phyloP scores from a whole-genome alignment of 192 early-diverging fungal species.

The Coemansia sp. region DNA sequence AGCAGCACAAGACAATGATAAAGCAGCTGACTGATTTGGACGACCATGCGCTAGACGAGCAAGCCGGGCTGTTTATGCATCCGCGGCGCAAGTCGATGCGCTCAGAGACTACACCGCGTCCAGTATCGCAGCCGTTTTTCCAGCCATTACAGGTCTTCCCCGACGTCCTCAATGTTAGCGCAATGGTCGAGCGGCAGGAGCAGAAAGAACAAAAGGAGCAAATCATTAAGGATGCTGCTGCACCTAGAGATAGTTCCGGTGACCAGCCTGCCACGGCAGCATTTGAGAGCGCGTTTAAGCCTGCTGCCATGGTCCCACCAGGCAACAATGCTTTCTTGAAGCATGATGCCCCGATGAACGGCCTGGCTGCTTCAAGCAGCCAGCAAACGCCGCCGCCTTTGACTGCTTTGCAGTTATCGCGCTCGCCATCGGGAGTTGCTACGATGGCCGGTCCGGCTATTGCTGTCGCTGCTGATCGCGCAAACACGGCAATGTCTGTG shows the following conservation, averaged over 20 bases:
- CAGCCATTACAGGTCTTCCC: conserved; percentile 53
- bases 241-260: not conserved
- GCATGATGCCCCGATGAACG: not conserved
- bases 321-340: not conserved
- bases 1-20: conserved; percentile 53
- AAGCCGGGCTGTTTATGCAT: conserved; percentile 52
- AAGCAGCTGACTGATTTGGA: conserved; percentile 56
- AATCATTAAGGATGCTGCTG: not conserved
- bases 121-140: conserved; percentile 51
- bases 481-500: not conserved
- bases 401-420: not conserved
- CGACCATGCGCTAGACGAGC: conserved; percentile 54
- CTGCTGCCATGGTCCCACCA: not conserved
- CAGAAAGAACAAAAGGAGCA: conserved; percentile 27
- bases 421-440: not conserved
- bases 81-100: conserved; percentile 45
- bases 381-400: not conserved
- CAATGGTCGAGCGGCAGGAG: conserved; percentile 52
- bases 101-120: conserved; percentile 38
- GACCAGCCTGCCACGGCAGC: not conserved
- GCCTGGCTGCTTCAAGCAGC: not conserved
- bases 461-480: not conserved
- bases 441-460: not conserved
- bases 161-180: conserved; percentile 48
- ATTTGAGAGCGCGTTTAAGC: not conserved